phyloP scores from a whole-genome alignment of 306 rosid genomes.

The Gastrolobium bilobum region DNA sequence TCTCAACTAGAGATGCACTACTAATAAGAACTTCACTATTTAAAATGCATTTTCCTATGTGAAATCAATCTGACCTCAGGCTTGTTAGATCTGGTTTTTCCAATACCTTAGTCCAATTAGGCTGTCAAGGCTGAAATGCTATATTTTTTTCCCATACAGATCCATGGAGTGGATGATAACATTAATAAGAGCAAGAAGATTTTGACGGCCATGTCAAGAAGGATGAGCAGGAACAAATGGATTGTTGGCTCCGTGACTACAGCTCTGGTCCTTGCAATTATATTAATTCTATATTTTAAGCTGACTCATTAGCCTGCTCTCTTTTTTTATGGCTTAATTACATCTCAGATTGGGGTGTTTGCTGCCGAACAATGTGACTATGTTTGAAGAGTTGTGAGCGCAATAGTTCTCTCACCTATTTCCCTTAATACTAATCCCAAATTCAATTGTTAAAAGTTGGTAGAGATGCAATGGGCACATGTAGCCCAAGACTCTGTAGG shows the following conservation, averaged over 20 bases:
- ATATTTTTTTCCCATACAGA: constrained; percentile 45
- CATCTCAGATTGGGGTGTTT: constrained; percentile 16
- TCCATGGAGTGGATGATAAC: constrained; percentile 67
- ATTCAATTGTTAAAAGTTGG: no score
- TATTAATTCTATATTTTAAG: constrained; percentile 63
- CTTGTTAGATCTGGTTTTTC: constrained; percentile 36
- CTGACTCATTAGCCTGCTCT: constrained; percentile 49
- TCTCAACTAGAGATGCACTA: constrained; percentile 6
- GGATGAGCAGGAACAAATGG: constrained; percentile 75
- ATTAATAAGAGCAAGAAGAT: constrained; percentile 67
- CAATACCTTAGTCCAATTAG: background rate
- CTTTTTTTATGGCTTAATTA: constrained; percentile 24
- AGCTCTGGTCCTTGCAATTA: constrained; percentile 60
- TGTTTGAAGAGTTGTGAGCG: constrained; percentile 30
- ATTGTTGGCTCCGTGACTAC: constrained; percentile 58
- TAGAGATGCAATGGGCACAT: no score
- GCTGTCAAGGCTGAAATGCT: constrained; percentile 2
- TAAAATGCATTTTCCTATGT: background rate
- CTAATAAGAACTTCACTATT: constrained; percentile 18
- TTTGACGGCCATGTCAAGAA: constrained; percentile 65
- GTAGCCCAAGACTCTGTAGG: no score
- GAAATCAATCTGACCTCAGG: constrained; percentile 15
- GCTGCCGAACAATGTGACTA: constrained; percentile 14
- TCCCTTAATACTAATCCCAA: background rate
- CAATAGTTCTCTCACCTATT: constrained; percentile 21